Base-by-base conservation (phyloP, 2,329 filamentous ascomycete species). In the Ascochyta rabiei region DNA sequence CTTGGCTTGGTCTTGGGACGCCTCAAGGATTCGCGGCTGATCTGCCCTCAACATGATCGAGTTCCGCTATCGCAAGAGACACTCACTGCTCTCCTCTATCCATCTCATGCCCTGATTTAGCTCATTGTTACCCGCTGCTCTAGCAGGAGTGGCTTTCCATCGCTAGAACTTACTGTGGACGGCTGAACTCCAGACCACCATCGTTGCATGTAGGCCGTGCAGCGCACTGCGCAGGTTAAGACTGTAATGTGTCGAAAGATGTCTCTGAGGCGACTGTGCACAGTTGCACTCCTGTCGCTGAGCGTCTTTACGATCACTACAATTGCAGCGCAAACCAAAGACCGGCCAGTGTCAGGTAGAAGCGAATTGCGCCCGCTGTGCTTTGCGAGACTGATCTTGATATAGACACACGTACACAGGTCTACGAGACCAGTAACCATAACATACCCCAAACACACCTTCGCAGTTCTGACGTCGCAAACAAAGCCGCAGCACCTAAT, bases 341-440 rank as follows among this genome's bases (percentile, higher is more conserved):
- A 42, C 6, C 44, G 40, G 45, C 45, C 30, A 46, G 41, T 28
- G 8, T 28, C 31, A 26, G 44, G 66, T 68, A 30, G 51, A 35
- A 16, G 30, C 26, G 8, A 21, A 41, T 6, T 18, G 26, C 15
- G 12, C n/a, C 12, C n/a, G 33, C 9, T 16, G 16, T 7, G 18
- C 31, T 19, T 23, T 23, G 26, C 24, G 12, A 45, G 15, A 7
- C 53, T 63, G 28, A 66, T 24, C 9, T 34, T 23, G 19, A 16
- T 13, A 15, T n/a, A 63, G 51, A 53, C 10, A 19, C 19, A 40
- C 39, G 35, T 24, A 38, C 53, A 19, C 16, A 38, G 18, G 53
- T 55, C 41, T 67, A 62, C 24, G 56, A 63, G 47, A 33, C 56
- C 40, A 53, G 57, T 12, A 45, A 56, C 16, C 62, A 66, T 13